Evolutionary conservation across 441 rosid species (phyloP).

Genomic region (Croton setiger): DNA sequence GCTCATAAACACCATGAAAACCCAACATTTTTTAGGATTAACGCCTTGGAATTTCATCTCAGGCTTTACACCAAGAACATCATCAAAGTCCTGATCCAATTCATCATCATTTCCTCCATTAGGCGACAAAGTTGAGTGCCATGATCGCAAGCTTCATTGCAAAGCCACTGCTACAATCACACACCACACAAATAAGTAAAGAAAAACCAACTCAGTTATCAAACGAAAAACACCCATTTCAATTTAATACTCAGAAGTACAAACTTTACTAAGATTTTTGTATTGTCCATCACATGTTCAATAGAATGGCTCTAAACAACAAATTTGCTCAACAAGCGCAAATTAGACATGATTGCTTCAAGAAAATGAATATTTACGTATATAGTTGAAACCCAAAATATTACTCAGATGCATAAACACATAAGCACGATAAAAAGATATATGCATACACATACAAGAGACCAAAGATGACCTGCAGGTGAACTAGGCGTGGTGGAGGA

Average conservation of each 20-base stretch:
- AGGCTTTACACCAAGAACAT: conserved; percentile 37
- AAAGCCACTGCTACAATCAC: conserved; percentile 34
- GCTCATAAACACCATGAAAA: conserved; percentile 89
- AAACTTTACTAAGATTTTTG: neutral
- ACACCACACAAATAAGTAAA: neutral
- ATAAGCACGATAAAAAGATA: neutral
- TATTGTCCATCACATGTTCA: conserved; percentile 12
- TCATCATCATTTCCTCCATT: conserved; percentile 31
- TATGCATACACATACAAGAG: neutral
- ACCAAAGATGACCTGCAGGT: too few species aligned
- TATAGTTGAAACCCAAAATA: neutral
- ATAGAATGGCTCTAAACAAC: conserved; percentile 14
- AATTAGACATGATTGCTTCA: neutral
- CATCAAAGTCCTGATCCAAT: conserved; percentile 40
- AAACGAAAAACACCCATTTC: neutral
- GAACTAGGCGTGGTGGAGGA: too few species aligned
- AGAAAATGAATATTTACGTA: neutral
- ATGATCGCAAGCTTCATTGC: conserved; percentile 39
- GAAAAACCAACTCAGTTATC: conserved; percentile 5
- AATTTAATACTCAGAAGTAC: neutral
- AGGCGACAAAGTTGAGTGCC: conserved; percentile 45
- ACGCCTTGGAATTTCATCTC: conserved; percentile 72
- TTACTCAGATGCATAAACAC: neutral
- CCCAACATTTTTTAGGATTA: conserved; percentile 88
- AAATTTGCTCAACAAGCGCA: neutral